Evolutionary conservation across 2,329 filamentous ascomycete genomes (phyloP).

Genomic region (Proliferodiscus dingleyae): DNA sequence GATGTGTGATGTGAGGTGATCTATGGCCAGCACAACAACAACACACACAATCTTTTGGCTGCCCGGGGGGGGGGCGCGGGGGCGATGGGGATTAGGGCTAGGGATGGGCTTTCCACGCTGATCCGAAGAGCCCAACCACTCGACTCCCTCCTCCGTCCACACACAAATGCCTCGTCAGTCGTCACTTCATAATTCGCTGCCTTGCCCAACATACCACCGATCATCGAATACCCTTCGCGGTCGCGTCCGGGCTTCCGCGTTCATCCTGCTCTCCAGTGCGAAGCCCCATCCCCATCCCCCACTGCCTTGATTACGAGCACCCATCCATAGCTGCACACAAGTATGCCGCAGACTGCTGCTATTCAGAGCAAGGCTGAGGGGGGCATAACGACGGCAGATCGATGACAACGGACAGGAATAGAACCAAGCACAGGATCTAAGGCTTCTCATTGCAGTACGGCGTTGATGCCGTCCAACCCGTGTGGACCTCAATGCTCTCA

Average conservation of each 20-base stretch:
- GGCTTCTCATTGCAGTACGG: neutral
- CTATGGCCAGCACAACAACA: no score
- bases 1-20: no score
- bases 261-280: no score
- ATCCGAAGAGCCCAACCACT: neutral
- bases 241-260: no score
- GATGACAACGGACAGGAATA: neutral
- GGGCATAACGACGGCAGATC: neutral
- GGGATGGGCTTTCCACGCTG: neutral
- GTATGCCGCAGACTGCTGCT: neutral
- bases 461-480: conserved; percentile 7
- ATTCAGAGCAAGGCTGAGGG: conserved; percentile 2
- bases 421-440: conserved; percentile 2
- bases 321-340: neutral
- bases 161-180: neutral
- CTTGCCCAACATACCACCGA: no score
- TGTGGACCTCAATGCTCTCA: conserved; percentile 5
- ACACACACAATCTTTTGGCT: no score
- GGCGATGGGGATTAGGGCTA: no score
- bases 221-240: no score
- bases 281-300: no score
- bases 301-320: neutral
- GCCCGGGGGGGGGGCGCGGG: no score
- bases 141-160: neutral
- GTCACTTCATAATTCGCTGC: neutral